Base-by-base conservation (phyloP, 495 filamentous ascomycete genomes). In the Xylaria scruposa region DNA sequence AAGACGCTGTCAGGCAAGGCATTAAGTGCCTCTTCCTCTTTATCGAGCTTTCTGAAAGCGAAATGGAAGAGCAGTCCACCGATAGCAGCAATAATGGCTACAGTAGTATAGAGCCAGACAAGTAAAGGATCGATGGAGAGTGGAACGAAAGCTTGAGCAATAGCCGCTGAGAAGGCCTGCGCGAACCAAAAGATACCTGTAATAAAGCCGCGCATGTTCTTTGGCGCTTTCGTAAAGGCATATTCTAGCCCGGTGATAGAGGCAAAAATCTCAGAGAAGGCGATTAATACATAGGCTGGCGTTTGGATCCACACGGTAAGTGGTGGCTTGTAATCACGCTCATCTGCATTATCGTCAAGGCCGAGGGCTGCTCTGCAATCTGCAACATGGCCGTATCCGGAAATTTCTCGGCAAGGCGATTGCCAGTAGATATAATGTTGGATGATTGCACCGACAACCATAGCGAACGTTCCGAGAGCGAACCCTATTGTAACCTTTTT, bases 171-270 rank as follows among this genome's bases (percentile, higher is more conserved):
- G 78, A 94, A 85, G 44, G 92, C 92, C 54, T 86, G 90, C 81
- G 88, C 90, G 80, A 94, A 92, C 53, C 93, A 85, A 38, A 86
- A 86, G 51, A 93, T 81, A 6, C 90, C 87, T 74, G 89, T 89
- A 29, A 94, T 90, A 44, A 93, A 85, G 13, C 90, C 91, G 12
- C 91, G 86, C 91, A 95, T 93, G 79, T 91, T 93, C 72, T 83
- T 86, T 8, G 93, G 93, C 1, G 93, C 92, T 81, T 95, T 93
- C 75, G 89, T 92, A 78, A 90, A 94, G 6, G 92, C 93, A 70
- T 94, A 94, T 70, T 90, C 88, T 64, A 85, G 81, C 13, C 83
- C 83, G 0, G 85, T 84, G 72, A 86, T 83, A 61, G 85, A 89
- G 0, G 90, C 90, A 71, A 93, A 86, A 72, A 93, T 92, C 80